Conservation (phyloP, 1,284 basidiomycete species). For the Malassezia slooffiae region DNA sequence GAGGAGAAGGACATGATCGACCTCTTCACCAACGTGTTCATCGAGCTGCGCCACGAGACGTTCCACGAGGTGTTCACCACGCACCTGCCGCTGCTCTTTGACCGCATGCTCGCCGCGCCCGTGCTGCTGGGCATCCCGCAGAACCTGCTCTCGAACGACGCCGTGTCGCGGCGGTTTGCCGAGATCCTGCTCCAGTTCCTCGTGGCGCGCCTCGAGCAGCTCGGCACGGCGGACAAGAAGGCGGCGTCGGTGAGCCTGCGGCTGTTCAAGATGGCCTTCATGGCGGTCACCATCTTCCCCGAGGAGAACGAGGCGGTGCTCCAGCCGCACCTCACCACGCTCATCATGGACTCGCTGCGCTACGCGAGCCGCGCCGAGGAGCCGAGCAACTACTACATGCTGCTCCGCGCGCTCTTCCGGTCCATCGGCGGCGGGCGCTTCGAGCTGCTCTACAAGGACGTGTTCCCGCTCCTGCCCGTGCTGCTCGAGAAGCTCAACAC, state of each 20-base stretch:
- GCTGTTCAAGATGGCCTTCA: slow-evolving; percentile 93
- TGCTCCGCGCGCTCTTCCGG: slow-evolving; percentile 87
- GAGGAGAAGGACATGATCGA: slow-evolving; percentile 83
- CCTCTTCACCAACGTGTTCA: slow-evolving; percentile 55
- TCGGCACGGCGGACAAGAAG: slow-evolving; percentile 73
- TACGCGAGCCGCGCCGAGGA: slow-evolving; percentile 81
- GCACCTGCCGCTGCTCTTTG: slow-evolving; percentile 38
- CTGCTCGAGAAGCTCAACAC: slow-evolving; percentile 85
- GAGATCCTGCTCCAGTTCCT: slow-evolving; percentile 83
- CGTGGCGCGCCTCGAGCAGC: slow-evolving; percentile 64
- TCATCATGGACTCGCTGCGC: slow-evolving; percentile 95
- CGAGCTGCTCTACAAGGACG: slow-evolving; percentile 90
- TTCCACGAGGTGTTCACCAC: slow-evolving; percentile 43
- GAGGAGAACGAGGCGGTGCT: slow-evolving; percentile 77
- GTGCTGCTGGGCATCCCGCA: slow-evolving; percentile 77
- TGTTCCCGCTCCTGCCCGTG: slow-evolving; percentile 86
- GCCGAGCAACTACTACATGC: slow-evolving; percentile 83
- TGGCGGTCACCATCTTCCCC: slow-evolving; percentile 71
- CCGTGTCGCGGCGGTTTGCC: slow-evolving; percentile 77
- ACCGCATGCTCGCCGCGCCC: slow-evolving; percentile 53
- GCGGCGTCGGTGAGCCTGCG: slow-evolving; percentile 65
- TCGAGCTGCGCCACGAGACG: slow-evolving; percentile 48
- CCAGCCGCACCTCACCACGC: slow-evolving; percentile 78
- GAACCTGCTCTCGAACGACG: slow-evolving; percentile 69
- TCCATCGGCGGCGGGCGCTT: slow-evolving; percentile 96